These are phyloP conservation scores for Ophiostoma angusticollis DNA, from an alignment of 2,329 filamentous ascomycete genomes.

Conservation along the genomic window DNA sequence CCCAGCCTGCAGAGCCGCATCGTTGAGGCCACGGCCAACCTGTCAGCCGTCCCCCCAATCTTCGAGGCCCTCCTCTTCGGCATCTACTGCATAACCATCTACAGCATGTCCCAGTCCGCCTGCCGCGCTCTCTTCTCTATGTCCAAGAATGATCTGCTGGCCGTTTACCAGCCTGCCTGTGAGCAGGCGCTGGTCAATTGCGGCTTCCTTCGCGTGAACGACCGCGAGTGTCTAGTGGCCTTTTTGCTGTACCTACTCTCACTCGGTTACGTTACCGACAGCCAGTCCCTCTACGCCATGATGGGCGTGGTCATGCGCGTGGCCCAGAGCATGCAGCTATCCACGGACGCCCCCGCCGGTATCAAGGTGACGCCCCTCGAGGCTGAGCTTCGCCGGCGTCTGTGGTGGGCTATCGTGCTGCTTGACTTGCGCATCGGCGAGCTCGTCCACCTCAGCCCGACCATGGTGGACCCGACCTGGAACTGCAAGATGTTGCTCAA, in stretches of 20 bases:
- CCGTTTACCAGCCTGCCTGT: conserved; percentile 33
- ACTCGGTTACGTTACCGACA: conserved; percentile 27
- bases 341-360: conserved; percentile 29
- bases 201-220: conserved; percentile 34
- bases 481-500: conserved; percentile 31
- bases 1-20: conserved; percentile 40
- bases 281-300: conserved; percentile 38
- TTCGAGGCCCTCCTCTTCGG: conserved; percentile 46
- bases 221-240: conserved; percentile 42
- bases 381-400: conserved; percentile 44
- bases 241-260: conserved; percentile 46
- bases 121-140: conserved; percentile 29
- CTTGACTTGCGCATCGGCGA: conserved; percentile 46
- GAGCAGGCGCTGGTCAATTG: conserved; percentile 41
- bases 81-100: conserved; percentile 32
- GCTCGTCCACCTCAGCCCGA: conserved; percentile 26
- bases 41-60: conserved; percentile 24
- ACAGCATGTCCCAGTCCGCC: conserved; percentile 29
- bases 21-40: conserved; percentile 33
- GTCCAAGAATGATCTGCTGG: conserved; percentile 27
- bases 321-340: conserved; percentile 39
- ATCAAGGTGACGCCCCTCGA: conserved; percentile 31
- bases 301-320: conserved; percentile 42
- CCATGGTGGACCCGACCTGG: conserved; percentile 24
- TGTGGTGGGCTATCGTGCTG: conserved; percentile 48